Evolutionary conservation across 768 basidiomycete genomes (phyloP).

Genomic region (Mrakia blollopis): DNA sequence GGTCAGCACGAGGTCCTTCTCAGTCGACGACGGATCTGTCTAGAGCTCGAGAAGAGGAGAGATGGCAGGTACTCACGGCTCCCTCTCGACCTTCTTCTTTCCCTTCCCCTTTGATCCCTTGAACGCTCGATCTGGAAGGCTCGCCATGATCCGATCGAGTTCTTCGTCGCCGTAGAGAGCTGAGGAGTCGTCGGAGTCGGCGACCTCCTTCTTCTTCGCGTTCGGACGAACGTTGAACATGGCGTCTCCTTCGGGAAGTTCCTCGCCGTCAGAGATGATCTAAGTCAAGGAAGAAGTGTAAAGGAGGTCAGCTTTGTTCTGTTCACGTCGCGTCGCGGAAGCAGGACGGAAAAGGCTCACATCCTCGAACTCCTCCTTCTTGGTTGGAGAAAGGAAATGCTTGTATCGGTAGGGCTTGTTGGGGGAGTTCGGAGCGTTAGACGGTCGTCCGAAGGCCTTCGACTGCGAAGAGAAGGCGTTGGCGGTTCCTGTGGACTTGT

Average conservation of each 20-base stretch:
- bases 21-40: no score
- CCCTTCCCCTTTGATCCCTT: background rate
- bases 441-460: background rate
- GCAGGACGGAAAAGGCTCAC: background rate
- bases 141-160: slow-evolving; percentile 1
- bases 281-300: background rate
- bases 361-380: background rate
- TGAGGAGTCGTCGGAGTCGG: background rate
- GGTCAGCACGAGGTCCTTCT: background rate
- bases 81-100: background rate
- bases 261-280: background rate
- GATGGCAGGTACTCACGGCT: background rate
- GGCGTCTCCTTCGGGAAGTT: background rate
- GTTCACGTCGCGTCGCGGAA: no score
- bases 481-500: background rate
- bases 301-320: background rate
- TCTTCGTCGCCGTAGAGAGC: background rate
- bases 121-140: background rate
- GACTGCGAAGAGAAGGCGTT: background rate
- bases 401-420: background rate
- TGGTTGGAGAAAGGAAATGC: background rate
- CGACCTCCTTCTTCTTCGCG: background rate
- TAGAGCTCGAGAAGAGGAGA: background rate
- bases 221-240: background rate
- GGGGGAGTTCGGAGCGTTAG: background rate